Evolutionary conservation across 306 rosid species (phyloP).

Genomic region (Cucumis hystrix): DNA sequence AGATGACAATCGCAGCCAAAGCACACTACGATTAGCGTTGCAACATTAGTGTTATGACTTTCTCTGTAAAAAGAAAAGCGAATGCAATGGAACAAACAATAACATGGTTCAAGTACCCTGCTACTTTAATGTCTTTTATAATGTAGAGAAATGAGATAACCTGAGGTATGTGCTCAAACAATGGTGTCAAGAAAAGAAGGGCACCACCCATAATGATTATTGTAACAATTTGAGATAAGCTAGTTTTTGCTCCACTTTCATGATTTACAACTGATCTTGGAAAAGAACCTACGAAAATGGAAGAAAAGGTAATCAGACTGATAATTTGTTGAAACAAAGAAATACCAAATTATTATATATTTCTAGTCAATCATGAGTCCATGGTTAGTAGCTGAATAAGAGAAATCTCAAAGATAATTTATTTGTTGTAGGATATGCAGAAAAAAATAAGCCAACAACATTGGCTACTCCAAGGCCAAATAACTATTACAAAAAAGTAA

Average conservation of each 20-base stretch:
- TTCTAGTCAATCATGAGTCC: constrained; percentile 7
- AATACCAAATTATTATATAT: not conserved
- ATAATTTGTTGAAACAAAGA: not conserved
- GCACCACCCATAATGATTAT: constrained; percentile 68
- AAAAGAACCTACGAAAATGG: constrained; percentile 62
- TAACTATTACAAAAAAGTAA: constrained; percentile 33
- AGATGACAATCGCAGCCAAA: too few species aligned
- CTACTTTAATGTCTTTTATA: not conserved
- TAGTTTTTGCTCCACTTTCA: constrained; percentile 96
- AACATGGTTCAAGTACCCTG: not conserved
- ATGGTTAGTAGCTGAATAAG: constrained; percentile 8
- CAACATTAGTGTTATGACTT: not conserved
- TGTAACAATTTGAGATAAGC: constrained; percentile 65
- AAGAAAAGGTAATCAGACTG: constrained; percentile 6
- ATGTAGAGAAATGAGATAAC: constrained; percentile 30
- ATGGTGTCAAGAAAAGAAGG: constrained; percentile 71
- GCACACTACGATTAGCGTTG: constrained; percentile 40
- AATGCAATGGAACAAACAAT: not conserved
- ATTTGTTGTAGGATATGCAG: constrained; percentile 95
- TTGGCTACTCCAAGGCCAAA: constrained; percentile 93
- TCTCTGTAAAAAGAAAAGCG: not conserved
- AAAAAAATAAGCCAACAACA: constrained; percentile 85
- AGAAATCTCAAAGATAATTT: constrained; percentile 14
- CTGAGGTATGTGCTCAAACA: constrained; percentile 91
- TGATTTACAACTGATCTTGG: constrained; percentile 92